Conservation (phyloP, 73 alveolate species). For the Paramecium sexaurelia region DNA sequence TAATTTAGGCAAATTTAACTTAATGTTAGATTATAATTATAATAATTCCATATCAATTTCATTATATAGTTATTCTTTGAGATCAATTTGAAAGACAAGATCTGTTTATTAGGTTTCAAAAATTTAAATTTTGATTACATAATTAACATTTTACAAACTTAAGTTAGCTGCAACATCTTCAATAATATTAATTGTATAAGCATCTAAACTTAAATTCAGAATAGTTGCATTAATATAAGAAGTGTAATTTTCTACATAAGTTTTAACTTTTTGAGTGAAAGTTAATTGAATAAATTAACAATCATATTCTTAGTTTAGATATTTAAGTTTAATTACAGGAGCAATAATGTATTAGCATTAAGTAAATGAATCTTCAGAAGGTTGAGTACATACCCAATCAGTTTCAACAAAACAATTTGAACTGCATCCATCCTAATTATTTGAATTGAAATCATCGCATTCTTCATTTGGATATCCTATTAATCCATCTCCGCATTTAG, state of each 20-base stretch:
- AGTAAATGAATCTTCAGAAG: not conserved
- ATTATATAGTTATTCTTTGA: not conserved
- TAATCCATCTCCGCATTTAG: not conserved
- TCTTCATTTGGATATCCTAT: not conserved
- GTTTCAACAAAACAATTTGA: not conserved
- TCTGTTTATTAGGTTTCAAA: not conserved
- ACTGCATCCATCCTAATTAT: not conserved
- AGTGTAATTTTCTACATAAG: not conserved
- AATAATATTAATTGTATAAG: not conserved
- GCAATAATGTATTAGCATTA: not conserved
- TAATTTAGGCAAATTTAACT: not conserved
- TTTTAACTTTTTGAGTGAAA: not conserved
- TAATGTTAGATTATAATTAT: not conserved
- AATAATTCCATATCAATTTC: not conserved
- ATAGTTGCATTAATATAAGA: not conserved
- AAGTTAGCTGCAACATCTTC: not conserved
- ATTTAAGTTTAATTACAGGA: not conserved
- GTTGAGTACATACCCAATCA: not conserved
- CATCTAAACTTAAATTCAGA: not conserved
- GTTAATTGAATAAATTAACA: not conserved
- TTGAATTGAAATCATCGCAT: not conserved
- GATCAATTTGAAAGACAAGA: not conserved
- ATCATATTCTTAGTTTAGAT: not conserved
- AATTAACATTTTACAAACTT: not conserved
- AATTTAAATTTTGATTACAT: not conserved